phyloP scores from a whole-genome alignment of 805 yeast genomes.

The Lachancea sp. region DNA sequence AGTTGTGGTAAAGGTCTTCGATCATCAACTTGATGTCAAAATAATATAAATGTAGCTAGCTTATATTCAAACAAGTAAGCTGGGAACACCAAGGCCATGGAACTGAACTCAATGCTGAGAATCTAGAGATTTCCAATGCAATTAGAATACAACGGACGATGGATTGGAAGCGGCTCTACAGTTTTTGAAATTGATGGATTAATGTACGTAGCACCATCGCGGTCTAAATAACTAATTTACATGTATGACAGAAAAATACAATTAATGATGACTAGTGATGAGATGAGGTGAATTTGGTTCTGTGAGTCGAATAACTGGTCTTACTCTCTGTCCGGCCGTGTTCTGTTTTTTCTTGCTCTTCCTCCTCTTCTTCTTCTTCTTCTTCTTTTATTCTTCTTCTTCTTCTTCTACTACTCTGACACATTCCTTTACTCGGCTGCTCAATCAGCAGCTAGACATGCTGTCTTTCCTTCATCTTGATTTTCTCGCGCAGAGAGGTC shows the following conservation, averaged over 20 bases:
- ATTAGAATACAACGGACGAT: too few species aligned
- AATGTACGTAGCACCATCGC: constrained; percentile 3
- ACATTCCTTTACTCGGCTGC: too few species aligned
- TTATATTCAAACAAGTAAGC: too few species aligned
- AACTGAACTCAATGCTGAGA: too few species aligned
- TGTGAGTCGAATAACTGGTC: neutral
- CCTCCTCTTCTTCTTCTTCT: too few species aligned
- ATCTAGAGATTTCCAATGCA: too few species aligned
- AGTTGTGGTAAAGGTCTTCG: neutral
- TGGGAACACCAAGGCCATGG: too few species aligned
- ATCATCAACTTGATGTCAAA: neutral
- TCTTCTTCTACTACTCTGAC: too few species aligned
- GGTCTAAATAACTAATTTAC: constrained; percentile 10
- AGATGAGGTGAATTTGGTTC: neutral
- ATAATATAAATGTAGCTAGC: too few species aligned
- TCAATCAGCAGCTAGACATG: neutral
- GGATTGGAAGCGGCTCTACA: constrained; percentile 1
- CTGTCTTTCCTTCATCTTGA: neutral
- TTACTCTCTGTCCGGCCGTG: neutral
- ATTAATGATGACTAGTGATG: constrained; percentile 7
- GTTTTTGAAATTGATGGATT: constrained; percentile 2
- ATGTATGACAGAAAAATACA: constrained; percentile 7
- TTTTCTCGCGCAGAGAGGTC: neutral
- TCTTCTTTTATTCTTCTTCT: neutral
- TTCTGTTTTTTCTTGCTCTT: neutral